Evolutionary conservation across 2,329 filamentous ascomycete species (phyloP).

Genomic region (Fusarium devonianum): DNA sequence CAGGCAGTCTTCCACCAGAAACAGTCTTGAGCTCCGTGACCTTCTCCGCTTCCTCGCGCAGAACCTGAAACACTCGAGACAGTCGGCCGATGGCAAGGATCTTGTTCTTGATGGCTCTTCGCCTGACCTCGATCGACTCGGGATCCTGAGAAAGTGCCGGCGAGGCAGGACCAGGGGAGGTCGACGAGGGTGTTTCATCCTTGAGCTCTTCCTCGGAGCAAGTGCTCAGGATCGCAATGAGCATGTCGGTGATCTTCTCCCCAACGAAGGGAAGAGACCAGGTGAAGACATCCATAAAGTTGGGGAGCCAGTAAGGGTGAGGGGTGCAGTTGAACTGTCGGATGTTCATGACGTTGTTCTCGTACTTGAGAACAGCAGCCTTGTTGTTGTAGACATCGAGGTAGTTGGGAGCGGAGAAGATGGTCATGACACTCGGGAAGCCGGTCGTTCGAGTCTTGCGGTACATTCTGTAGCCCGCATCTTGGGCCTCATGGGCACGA

Average conservation of each 20-base stretch:
- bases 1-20: constrained; percentile 87
- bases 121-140: constrained; percentile 91
- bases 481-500: constrained; percentile 96
- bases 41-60: constrained; percentile 95
- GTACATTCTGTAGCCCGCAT: constrained; percentile 99
- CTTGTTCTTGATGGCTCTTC: constrained; percentile 99
- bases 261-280: constrained; percentile 99
- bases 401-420: constrained; percentile 98
- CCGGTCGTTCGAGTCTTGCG: constrained; percentile 97
- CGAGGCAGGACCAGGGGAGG: constrained; percentile 74
- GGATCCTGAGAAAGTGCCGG: constrained; percentile 74
- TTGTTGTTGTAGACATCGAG: constrained; percentile 99
- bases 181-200: constrained; percentile 78
- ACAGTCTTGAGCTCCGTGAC: constrained; percentile 98
- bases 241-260: constrained; percentile 99
- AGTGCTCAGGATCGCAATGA: constrained; percentile 96
- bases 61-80: constrained; percentile 96
- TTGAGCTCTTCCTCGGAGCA: constrained; percentile 99
- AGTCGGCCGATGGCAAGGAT: constrained; percentile 96
- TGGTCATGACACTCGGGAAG: constrained; percentile 99
- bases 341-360: constrained; percentile 99
- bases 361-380: constrained; percentile 97
- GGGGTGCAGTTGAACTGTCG: constrained; percentile 99
- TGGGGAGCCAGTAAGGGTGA: constrained; percentile 98
- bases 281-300: constrained; percentile 99